Conservation (phyloP, 2,329 filamentous ascomycete genomes). For the Sclerotinia subarctica region DNA sequence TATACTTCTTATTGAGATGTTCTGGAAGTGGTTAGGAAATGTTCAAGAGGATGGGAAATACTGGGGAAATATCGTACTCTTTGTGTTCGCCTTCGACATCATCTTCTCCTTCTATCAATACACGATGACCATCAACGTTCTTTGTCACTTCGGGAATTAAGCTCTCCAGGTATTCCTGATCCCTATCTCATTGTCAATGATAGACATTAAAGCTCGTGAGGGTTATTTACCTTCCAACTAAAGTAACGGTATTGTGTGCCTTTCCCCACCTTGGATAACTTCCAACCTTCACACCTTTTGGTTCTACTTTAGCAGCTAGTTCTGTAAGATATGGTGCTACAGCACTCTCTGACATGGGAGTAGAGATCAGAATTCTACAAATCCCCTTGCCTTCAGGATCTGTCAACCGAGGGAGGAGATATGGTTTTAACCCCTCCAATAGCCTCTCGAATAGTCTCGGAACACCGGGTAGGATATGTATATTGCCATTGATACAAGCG, state of each 20-base stretch:
- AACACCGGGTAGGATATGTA: constrained; percentile 90
- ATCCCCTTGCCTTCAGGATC: constrained; percentile 82
- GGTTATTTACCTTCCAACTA: constrained; percentile 61
- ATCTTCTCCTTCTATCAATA: constrained; percentile 69
- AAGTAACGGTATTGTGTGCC: constrained; percentile 81
- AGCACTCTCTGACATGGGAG: constrained; percentile 80
- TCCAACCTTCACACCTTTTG: constrained; percentile 83
- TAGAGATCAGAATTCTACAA: constrained; percentile 76
- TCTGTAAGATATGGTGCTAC: constrained; percentile 81
- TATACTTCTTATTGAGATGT: constrained; percentile 15
- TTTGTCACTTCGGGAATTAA: constrained; percentile 74
- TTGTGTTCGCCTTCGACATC: constrained; percentile 43
- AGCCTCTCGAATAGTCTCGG: constrained; percentile 77
- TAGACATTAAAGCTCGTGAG: neutral
- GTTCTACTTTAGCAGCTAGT: constrained; percentile 68
- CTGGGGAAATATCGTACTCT: constrained; percentile 18
- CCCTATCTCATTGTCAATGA: constrained; percentile 43
- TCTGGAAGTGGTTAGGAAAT: constrained; percentile 16
- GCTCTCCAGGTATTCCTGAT: constrained; percentile 73
- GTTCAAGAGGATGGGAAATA: neutral
- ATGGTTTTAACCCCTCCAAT: constrained; percentile 71
- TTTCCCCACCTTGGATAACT: constrained; percentile 94
- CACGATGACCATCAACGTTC: constrained; percentile 69
- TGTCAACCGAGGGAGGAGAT: constrained; percentile 64
- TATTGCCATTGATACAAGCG: constrained; percentile 82